phyloP scores from a whole-genome alignment of 2,329 filamentous ascomycete genomes.

The Neofusicoccum kwambonambiense region DNA sequence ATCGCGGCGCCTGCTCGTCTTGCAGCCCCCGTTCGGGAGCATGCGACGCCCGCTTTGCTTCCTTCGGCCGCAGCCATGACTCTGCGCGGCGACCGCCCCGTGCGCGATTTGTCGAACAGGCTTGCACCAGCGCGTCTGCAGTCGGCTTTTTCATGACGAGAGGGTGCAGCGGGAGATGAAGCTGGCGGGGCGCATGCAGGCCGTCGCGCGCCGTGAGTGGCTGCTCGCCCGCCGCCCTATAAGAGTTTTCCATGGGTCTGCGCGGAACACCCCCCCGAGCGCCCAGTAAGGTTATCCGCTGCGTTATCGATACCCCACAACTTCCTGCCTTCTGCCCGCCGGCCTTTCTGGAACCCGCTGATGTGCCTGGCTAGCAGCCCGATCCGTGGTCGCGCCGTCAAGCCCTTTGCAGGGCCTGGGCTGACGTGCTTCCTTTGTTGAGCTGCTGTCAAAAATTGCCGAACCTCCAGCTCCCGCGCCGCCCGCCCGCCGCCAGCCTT shows the following conservation, averaged over 20 bases:
- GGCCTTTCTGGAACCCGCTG: slow-evolving; percentile 6
- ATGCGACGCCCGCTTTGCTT: background rate
- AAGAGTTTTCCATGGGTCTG: background rate
- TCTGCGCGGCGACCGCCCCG: background rate
- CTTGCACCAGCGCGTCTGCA: background rate
- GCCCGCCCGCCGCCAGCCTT: background rate
- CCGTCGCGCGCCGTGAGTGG: background rate
- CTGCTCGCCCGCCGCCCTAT: background rate
- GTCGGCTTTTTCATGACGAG: slow-evolving; percentile 3
- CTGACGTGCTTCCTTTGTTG: background rate
- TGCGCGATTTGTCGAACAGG: slow-evolving; percentile 12
- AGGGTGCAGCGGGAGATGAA: slow-evolving; percentile 8
- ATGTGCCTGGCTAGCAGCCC: background rate
- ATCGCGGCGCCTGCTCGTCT: background rate
- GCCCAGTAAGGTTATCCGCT: slow-evolving; percentile 12
- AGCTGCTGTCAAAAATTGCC: background rate
- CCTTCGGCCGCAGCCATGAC: background rate
- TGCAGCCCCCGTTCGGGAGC: background rate
- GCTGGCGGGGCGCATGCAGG: background rate
- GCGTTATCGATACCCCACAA: slow-evolving; percentile 14
- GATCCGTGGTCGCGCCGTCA: background rate
- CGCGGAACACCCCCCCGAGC: slow-evolving; percentile 5
- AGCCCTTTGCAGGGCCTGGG: background rate
- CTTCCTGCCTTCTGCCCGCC: background rate
- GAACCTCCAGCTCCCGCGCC: background rate